Base-by-base conservation (phyloP, 371 early-diverging fungal genomes). In the Mucor indicus region DNA sequence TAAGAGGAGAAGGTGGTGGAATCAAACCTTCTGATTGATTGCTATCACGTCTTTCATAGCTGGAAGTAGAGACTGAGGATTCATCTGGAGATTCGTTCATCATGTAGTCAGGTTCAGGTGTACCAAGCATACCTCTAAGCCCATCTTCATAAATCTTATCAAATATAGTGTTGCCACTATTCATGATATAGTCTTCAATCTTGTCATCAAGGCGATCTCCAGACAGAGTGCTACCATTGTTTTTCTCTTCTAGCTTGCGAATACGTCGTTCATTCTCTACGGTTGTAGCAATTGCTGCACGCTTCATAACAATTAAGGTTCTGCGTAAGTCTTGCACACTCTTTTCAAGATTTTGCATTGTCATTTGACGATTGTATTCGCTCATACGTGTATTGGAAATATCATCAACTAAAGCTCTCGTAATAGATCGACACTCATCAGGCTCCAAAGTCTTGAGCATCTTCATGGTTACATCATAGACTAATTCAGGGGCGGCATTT, bases 191-290 rank as follows among this genome's bases (percentile, higher is more conserved):
- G 50, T 78, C 81, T 65, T 79, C 56, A 57, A 69, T 69, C 37
- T 64, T 66, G 30, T 35, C 55, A 48, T 67, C 72, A 10, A 67
- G 51, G 10, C 36, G 38, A 7, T 55, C 48, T n/a, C 16, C 53
- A 22, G 6, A 13, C 11, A 31, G 25, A 13, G 36, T 50, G 16
- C 23, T 44, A 2, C 55, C 61, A 2, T 49, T 39, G 13, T 40
- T 56, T 1, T 27, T 59, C 24, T 71, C 75, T 56, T 86, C 86
- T 7, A 86, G 56, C 13, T 80, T 76, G 40, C 86, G 81, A 13
- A 89, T 76, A 35, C 85, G 84, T 27, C 85, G 87, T 55, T 91
- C 91, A 53, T 89, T 91, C 20, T 89, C 83, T 4, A 87, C 68
- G 0, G 91, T 89, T 0, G 89, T 84, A 11, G 85, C 75, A 9